Evolutionary conservation across 371 early-diverging fungal genomes (phyloP), one percentile per base, ranked within the genome.

Genomic region (Hamiltosporidium tvaerminnensis): DNA sequence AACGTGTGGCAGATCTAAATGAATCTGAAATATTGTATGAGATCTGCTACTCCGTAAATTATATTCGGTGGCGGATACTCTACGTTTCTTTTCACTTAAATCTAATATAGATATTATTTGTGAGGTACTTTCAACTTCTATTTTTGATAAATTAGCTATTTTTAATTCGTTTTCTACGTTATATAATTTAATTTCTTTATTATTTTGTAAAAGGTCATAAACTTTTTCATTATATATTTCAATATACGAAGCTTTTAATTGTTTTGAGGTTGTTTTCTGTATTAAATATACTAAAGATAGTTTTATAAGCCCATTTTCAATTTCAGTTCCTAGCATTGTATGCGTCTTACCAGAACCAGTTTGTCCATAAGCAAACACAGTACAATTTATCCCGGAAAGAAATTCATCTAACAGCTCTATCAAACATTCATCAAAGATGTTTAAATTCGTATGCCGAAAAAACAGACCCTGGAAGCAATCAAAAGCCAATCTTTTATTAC

Each of bases 321-420:
- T 14, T 14, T 35, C 23, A 10, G 7, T 55, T 32, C 55, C 55
- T 5, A 55, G 2, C 55, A 55, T 55, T 12, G 37, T n/a, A 55
- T 55, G 37, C 10, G 84, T 83, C 70, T 97, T 98, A 48, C 99
- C 99, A 70, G 86, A 85, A 0, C 96, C 96, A 1, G 98, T 98
- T 79, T 96, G 95, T 0, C 99, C 98, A 76, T 98, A 97, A 3
- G 96, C 96, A 81, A 98, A 95, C 50, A 98, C 89, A 34, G 55
- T 55, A 34, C 7, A 55, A 16, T 36, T 55, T 55, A 14, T 55
- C 2, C 37, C 37, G 7, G 10, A 35, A 55, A 4, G 2, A 31
- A 55, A 10, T 12, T 55, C 37, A 35, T 7, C 12, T 12, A 55
- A 3, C 9, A 31, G 10, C 9, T 55, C 35, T 14, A 9, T 9